Conservation (phyloP, 768 basidiomycete species). For the Leccinum rimulosum region DNA sequence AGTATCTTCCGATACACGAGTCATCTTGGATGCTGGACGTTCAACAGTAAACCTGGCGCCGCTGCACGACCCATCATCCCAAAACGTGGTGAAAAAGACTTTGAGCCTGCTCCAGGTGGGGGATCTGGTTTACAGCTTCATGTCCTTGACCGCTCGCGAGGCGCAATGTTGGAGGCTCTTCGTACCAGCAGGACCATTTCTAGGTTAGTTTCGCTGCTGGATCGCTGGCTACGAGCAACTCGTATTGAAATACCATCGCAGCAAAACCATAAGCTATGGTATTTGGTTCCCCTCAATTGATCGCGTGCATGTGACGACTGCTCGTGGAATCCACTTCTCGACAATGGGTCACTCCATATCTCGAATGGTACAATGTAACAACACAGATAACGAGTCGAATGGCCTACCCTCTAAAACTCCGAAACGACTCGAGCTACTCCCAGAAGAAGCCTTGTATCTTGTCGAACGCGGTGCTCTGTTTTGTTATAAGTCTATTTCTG, state of each 20-base stretch:
- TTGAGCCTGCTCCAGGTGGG: conserved; percentile 68
- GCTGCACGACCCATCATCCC: conserved; percentile 73
- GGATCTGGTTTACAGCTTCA: conserved; percentile 79
- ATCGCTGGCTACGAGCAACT: not conserved
- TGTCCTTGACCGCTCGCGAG: conserved; percentile 73
- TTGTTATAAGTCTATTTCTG: conserved; percentile 63
- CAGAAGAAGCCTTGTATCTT: conserved; percentile 94
- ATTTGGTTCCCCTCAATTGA: conserved; percentile 71
- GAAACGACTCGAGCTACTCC: conserved; percentile 80
- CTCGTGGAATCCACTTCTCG: conserved; percentile 81
- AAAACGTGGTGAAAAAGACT: conserved; percentile 96
- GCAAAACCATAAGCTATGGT: conserved; percentile 77
- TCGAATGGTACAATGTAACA: conserved; percentile 35
- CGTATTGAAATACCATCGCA: conserved; percentile 25
- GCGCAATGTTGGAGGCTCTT: conserved; percentile 86
- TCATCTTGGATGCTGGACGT: conserved; percentile 6
- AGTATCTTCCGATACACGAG: conserved; percentile 13
- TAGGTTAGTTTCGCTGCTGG: conserved; percentile 47
- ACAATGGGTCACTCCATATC: conserved; percentile 80
- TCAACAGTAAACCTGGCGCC: conserved; percentile 21
- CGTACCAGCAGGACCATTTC: conserved; percentile 70
- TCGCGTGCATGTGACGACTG: conserved; percentile 64
- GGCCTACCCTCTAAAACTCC: conserved; percentile 38
- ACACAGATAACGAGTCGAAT: conserved; percentile 16
- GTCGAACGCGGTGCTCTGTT: conserved; percentile 87